Evolutionary conservation across 2,329 filamentous ascomycete species (phyloP).

Genomic region (Neonectria punicea): DNA sequence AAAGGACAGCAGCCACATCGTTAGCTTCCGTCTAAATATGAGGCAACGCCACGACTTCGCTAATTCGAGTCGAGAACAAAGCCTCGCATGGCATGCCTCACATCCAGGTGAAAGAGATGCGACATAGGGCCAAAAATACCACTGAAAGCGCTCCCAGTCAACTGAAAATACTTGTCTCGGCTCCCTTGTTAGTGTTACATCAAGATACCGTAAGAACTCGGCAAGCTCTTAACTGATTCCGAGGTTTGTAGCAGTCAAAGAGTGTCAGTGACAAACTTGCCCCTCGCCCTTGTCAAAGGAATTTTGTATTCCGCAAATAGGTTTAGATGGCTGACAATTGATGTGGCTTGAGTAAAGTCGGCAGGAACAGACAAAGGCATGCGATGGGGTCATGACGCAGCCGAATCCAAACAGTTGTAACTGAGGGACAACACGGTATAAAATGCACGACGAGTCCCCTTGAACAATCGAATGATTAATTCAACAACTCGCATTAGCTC

Average conservation of each 20-base stretch:
- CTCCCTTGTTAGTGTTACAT: background rate
- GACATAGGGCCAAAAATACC: background rate
- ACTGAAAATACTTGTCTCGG: background rate
- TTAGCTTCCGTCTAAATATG: too few relatives aligned
- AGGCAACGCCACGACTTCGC: too few relatives aligned
- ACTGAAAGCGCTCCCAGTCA: background rate
- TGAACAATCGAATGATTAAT: background rate
- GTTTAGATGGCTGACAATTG: background rate
- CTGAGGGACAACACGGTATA: background rate
- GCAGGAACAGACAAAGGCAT: background rate
- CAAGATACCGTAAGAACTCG: too few relatives aligned
- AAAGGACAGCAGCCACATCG: too few relatives aligned
- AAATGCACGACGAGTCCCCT: background rate
- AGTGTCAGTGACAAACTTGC: too few relatives aligned
- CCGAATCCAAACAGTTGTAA: background rate
- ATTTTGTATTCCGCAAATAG: background rate
- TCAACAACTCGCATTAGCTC: background rate
- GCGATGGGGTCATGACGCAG: background rate
- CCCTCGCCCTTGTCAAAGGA: background rate
- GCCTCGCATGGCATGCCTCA: constrained; percentile 37
- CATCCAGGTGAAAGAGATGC: constrained; percentile 12
- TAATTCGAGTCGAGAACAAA: background rate
- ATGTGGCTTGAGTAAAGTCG: background rate
- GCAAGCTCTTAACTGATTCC: too few relatives aligned
- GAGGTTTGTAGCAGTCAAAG: background rate